Evolutionary conservation across 805 yeast species (phyloP).

Genomic region (Ogataea chonburiensis): DNA sequence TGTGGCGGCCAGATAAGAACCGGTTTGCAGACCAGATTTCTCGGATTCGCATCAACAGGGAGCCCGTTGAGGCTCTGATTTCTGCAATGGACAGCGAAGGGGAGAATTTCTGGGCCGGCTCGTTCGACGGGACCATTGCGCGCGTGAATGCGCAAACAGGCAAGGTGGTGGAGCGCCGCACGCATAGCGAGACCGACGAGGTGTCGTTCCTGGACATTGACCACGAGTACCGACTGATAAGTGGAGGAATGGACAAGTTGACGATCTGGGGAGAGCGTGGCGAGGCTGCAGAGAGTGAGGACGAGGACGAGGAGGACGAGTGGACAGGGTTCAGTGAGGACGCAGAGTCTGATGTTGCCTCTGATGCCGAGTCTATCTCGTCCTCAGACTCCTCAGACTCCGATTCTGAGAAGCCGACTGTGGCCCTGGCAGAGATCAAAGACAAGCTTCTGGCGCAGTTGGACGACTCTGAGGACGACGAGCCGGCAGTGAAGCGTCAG

Average conservation of each 20-base stretch:
- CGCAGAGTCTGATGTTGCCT: constrained; percentile 8
- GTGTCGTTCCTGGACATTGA: constrained; percentile 78
- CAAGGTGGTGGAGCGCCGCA: constrained; percentile 59
- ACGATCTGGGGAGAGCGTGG: constrained; percentile 61
- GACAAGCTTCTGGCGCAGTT: constrained; percentile 28
- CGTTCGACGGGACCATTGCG: constrained; percentile 70
- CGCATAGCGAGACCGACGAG: constrained; percentile 71
- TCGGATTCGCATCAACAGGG: constrained; percentile 62
- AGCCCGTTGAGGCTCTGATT: constrained; percentile 67
- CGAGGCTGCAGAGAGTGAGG: constrained; percentile 8
- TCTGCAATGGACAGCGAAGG: constrained; percentile 55
- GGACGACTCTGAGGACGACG: constrained; percentile 27
- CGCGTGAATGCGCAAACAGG: constrained; percentile 66
- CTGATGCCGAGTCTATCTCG: constrained; percentile 4
- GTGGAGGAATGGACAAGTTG: constrained; percentile 80
- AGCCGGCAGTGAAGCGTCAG: constrained; percentile 12
- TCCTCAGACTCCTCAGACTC: constrained; percentile 2
- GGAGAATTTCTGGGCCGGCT: constrained; percentile 71
- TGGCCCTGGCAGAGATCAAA: constrained; percentile 26
- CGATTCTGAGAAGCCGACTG: constrained; percentile 17
- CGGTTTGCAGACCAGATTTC: constrained; percentile 74
- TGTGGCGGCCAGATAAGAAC: constrained; percentile 77
- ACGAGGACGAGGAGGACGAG: constrained; percentile 16
- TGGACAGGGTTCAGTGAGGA: constrained; percentile 19
- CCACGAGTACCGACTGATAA: constrained; percentile 70